A percentile compares a stretch with the other conserved stretches of the same genome.
phyloP scores from a whole-genome alignment of 2,329 filamentous ascomycete genomes.

The Ascochyta rabiei region DNA sequence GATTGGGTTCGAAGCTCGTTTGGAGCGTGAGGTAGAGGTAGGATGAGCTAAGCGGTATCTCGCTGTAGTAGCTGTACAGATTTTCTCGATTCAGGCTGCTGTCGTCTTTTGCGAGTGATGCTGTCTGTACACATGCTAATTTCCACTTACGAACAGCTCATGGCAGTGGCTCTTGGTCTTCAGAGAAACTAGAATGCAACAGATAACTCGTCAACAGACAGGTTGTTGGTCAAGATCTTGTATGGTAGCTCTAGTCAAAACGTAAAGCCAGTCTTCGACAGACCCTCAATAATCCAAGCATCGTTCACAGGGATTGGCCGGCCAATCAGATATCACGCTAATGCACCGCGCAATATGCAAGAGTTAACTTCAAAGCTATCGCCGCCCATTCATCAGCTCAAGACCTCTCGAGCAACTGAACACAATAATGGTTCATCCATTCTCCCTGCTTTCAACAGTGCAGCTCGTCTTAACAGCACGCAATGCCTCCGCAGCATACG shows the following conservation, averaged over 20 bases:
- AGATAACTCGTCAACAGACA: background rate
- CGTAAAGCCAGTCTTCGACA: too few species aligned
- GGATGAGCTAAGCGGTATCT: slow-evolving; percentile 29
- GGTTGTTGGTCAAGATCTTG: background rate
- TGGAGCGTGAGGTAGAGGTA: slow-evolving; percentile 13
- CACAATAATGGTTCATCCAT: background rate
- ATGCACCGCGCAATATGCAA: background rate
- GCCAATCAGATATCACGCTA: slow-evolving; percentile 4
- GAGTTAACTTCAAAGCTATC: background rate
- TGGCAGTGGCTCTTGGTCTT: background rate
- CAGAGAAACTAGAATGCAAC: background rate
- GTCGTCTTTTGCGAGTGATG: slow-evolving; percentile 1
- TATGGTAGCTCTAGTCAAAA: background rate
- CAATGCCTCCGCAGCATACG: slow-evolving; percentile 24
- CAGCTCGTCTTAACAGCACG: slow-evolving; percentile 18
- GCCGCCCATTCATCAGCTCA: background rate
- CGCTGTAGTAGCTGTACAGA: slow-evolving; percentile 42
- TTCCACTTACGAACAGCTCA: background rate
- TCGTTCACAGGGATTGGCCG: background rate
- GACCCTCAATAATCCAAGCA: background rate
- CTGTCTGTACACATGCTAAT: background rate
- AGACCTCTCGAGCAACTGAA: background rate
- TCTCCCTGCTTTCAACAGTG: background rate
- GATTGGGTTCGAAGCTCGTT: slow-evolving; percentile 19
- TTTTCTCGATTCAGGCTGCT: slow-evolving; percentile 13